Conservation (phyloP, 345 rosid genomes). For the Gossypium rotundifolium region DNA sequence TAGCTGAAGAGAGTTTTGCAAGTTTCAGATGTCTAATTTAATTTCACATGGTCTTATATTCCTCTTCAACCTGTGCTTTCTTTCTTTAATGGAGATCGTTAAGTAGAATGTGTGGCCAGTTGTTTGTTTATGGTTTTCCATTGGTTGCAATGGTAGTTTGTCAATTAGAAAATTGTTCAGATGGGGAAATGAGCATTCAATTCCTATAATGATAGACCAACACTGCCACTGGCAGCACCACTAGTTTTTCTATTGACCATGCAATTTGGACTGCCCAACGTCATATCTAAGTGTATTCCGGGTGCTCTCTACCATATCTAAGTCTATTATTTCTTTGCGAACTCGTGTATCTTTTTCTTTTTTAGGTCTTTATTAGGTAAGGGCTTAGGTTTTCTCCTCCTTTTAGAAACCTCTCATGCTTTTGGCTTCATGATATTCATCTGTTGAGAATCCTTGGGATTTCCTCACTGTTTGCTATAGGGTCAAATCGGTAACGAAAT, state of each 20-base stretch:
- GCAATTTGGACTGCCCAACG: background rate
- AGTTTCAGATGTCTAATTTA: background rate
- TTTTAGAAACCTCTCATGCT: conserved; percentile 9
- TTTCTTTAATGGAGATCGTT: background rate
- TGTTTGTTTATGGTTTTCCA: background rate
- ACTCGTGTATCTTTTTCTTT: background rate
- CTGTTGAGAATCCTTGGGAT: conserved; percentile 7
- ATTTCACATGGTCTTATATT: background rate
- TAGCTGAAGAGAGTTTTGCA: background rate
- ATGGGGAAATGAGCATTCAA: background rate
- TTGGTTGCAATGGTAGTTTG: background rate
- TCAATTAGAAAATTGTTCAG: background rate
- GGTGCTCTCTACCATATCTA: background rate
- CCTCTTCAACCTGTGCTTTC: background rate
- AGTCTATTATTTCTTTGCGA: background rate
- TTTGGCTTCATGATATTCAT: conserved; percentile 3
- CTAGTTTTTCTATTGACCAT: background rate
- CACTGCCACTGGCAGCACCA: background rate
- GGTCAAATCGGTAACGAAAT: background rate
- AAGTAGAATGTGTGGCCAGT: background rate
- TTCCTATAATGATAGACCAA: background rate
- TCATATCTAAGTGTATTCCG: background rate
- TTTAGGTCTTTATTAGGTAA: background rate
- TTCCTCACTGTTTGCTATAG: background rate
- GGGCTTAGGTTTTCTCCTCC: background rate